Base-by-base conservation (phyloP, 2,329 filamentous ascomycete species). In the Decorospora gaudefroyi region DNA sequence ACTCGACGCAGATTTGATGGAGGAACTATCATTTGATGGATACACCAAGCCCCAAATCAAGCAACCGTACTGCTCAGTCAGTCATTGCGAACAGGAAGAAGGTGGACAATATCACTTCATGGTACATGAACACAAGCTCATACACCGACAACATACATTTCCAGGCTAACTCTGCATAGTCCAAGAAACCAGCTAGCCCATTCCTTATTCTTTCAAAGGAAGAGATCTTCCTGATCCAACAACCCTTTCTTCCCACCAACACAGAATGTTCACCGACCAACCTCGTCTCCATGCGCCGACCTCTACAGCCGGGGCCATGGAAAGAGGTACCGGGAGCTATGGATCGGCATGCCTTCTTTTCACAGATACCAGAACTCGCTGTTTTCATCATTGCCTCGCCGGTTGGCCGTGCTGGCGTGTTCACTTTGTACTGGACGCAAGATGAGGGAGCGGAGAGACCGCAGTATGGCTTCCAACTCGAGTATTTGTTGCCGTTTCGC, bases 361-460 rank as follows among this genome's bases (percentile, higher is more conserved):
- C 78, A 0, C 77, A 84, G 36, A 81, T 91, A 1, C 85, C 85
- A 0, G 83, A 88, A 55, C 73, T 93, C 1, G 84, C 78, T n/a
- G 72, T 90, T 10, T 78, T 90, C 6, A 74, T 88, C 3, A 72
- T 85, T 1, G 88, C 79, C 0, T 85, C 83, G 8, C 78, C 83
- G n/a, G 79, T 78, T 33, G 88, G 88, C 0, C 77, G 82, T 6
- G 86, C 83, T 0, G 76, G 79, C 1, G 71, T 92, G 2, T 63
- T 87, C 39, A 78, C 77, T 1, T 66, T 89, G 17, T 87, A 85
- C 4, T 53, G 52, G 12, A 46, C 48, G 0, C 29, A 29, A 22
- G 19, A 22, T 4, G 4, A 22, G 22, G 30, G 7, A 81, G 79
- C 3, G 72, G 73, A 11, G 2, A 10, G 59, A 48, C 64, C 62